Conservation (phyloP, 2,329 filamentous ascomycete genomes). For the Colletotrichum sp. region DNA sequence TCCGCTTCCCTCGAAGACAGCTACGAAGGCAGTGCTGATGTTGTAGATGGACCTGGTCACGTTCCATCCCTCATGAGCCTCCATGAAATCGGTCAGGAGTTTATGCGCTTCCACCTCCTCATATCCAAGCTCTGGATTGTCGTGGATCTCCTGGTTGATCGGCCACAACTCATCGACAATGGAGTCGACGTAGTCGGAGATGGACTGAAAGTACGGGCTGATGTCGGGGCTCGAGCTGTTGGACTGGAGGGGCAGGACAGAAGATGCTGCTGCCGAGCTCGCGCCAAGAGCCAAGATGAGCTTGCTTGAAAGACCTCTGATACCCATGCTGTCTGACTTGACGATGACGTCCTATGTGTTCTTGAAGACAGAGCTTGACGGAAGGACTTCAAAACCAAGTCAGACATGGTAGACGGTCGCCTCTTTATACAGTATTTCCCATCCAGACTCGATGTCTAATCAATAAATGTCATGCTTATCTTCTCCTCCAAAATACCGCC, state of each 20-base stretch:
- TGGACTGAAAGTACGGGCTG: conserved; percentile 3
- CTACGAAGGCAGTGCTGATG: conserved; percentile 49
- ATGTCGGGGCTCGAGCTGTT: background rate
- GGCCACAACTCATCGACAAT: conserved; percentile 32
- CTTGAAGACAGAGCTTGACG: background rate
- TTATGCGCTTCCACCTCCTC: conserved; percentile 48
- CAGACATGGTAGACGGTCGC: no score
- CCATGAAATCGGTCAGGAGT: conserved; percentile 41
- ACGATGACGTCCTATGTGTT: background rate
- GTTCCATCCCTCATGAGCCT: conserved; percentile 38
- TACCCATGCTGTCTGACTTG: background rate
- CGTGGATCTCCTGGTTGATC: conserved; percentile 47
- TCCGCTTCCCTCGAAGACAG: conserved; percentile 41
- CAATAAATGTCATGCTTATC: background rate
- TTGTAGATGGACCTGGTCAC: conserved; percentile 44
- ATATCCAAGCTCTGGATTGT: conserved; percentile 48
- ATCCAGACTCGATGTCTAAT: background rate
- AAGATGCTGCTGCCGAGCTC: background rate
- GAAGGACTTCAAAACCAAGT: background rate
- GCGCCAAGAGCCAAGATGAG: background rate
- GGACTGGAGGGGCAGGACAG: background rate
- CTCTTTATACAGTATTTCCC: background rate
- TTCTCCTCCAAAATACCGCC: background rate
- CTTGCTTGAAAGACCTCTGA: background rate
- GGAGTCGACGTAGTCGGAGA: conserved; percentile 23